Base-by-base conservation (phyloP, 441 rosid species). In the Adansonia rubrostipa region DNA sequence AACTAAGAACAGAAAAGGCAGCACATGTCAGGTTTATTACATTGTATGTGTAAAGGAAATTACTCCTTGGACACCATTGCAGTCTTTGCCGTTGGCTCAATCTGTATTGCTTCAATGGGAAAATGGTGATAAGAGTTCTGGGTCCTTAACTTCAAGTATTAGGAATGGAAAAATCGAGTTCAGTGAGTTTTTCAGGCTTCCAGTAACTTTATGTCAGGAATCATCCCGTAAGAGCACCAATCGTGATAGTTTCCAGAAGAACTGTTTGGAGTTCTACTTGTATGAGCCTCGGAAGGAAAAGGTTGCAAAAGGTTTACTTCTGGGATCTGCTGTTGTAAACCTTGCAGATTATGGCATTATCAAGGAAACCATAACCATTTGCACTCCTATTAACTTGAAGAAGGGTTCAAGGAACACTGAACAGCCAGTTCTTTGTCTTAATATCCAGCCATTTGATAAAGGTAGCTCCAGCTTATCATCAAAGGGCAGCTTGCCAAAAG, bases 21-120 rank as follows among this genome's bases (percentile, higher is more conserved):
- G 76, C 56, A 79, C 83, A 0, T 84, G 87, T 67, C 86, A 84
- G 72, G 84, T 87, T 42, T 86, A 89, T 79, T 95, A 92, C 86
- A 80, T 85, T 36, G 78, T 92, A 80, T 82, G 82, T 54, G 84
- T 93, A 17, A 89, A 89, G 64, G 94, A 89, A 82, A 87, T 95
- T 75, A 90, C 82, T 83, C 97, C 99, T 81, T 95, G 99, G 97
- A 92, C 92, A 66, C 88, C 90, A 20, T 89, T 84, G 3, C 85
- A 87, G 73, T 82, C 88, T 72, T 69, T 82, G 14, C 85, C 75
- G 68, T 83, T 90, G 2, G 82, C 82, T 40, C 87, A 87, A 20
- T 83, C 92, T 53, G 74, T 93, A 17, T 80, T 90, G 87, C 88
- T 95, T 84, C 92, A 92, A 68, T 95, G 99, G 97, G 89, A 83